Evolutionary conservation across 1,284 basidiomycete genomes (phyloP).

Genomic region (Rhodotorula glutinis): DNA sequence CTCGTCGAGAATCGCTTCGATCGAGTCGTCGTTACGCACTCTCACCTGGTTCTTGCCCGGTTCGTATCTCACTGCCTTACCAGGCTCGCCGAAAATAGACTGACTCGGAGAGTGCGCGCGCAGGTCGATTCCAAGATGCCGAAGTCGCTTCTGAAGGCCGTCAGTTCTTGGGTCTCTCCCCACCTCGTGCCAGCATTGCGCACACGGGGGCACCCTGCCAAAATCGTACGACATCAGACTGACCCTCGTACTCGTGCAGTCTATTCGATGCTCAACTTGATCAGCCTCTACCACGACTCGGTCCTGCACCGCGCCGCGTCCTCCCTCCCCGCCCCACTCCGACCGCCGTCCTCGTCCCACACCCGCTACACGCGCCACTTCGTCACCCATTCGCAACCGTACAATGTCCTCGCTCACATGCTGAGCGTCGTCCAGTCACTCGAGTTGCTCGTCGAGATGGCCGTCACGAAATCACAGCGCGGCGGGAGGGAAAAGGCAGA

Average conservation of each 20-base stretch:
- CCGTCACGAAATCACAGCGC: constrained; percentile 42
- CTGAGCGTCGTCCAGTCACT: constrained; percentile 47
- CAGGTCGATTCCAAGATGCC: constrained; percentile 43
- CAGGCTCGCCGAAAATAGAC: no score
- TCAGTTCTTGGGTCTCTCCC: constrained; percentile 13
- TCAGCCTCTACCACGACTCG: constrained; percentile 52
- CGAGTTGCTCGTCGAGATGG: constrained; percentile 50
- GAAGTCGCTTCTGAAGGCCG: constrained; percentile 44
- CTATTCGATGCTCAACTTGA: constrained; percentile 49
- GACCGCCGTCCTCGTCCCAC: constrained; percentile 48
- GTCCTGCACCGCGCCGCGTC: constrained; percentile 47
- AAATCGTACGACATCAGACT: no score
- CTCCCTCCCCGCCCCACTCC: constrained; percentile 34
- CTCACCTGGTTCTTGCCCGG: constrained; percentile 46
- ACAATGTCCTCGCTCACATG: constrained; percentile 45
- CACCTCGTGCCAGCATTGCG: neutral
- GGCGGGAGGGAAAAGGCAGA: constrained; percentile 45
- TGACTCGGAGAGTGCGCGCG: neutral
- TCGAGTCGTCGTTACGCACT: constrained; percentile 43
- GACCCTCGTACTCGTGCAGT: constrained; percentile 32
- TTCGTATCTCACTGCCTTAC: no score
- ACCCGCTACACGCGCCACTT: constrained; percentile 49
- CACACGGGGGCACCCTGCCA: no score
- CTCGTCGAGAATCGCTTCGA: constrained; percentile 39
- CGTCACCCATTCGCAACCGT: constrained; percentile 43